Conservation (phyloP, 805 yeast genomes). For the Wickerhamiella qilinensis region DNA sequence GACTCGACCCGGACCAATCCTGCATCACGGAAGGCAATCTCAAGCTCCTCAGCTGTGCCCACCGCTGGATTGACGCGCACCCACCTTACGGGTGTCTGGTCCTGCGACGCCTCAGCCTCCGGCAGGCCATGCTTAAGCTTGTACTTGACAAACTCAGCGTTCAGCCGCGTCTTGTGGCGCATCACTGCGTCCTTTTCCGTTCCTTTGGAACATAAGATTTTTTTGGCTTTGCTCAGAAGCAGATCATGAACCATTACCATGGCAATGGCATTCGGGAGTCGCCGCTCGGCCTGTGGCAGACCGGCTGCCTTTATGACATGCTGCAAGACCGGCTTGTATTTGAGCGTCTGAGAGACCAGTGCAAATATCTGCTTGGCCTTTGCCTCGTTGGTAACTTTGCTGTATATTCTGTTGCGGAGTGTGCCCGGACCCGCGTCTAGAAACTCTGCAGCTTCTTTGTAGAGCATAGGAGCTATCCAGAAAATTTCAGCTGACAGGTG, state of each 20-base stretch:
- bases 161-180: slow-evolving; percentile 61
- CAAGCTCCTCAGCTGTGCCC: slow-evolving; percentile 23
- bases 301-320: slow-evolving; percentile 51
- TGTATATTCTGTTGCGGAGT: slow-evolving; percentile 22
- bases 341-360: slow-evolving; percentile 59
- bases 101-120: slow-evolving; percentile 6
- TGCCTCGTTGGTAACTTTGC: slow-evolving; percentile 26
- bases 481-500: too few species aligned
- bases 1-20: slow-evolving; percentile 30
- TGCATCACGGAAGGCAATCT: slow-evolving; percentile 23
- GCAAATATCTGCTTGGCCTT: slow-evolving; percentile 84
- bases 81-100: slow-evolving; percentile 29
- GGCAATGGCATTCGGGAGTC: slow-evolving; percentile 36
- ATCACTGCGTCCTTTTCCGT: slow-evolving; percentile 70
- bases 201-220: slow-evolving; percentile 81
- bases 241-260: slow-evolving; percentile 67
- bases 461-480: slow-evolving; percentile 14
- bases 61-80: slow-evolving; percentile 42
- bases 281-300: slow-evolving; percentile 36
- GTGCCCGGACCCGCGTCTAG: slow-evolving; percentile 17
- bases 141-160: slow-evolving; percentile 65
- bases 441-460: slow-evolving; percentile 15
- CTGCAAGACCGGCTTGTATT: slow-evolving; percentile 47
- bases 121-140: slow-evolving; percentile 42
- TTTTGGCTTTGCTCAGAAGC: slow-evolving; percentile 52